These are phyloP conservation scores for Plasmopara muralis DNA, from an alignment of 352 stramenopile species.

Conservation along the genomic window DNA sequence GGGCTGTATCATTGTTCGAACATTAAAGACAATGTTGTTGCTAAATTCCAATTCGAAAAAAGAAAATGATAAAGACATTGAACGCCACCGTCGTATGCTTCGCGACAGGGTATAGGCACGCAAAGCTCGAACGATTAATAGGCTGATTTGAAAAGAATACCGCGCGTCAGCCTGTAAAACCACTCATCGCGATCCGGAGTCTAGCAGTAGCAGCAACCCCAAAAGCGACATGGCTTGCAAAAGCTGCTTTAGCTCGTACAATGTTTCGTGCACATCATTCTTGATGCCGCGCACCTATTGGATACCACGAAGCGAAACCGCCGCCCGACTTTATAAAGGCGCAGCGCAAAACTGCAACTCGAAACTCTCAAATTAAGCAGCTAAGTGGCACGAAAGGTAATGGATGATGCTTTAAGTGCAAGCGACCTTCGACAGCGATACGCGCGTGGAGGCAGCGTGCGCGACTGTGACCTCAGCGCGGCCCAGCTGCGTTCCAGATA, in stretches of 20 bases:
- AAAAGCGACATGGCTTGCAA: constrained; percentile 61
- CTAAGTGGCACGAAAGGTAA: constrained; percentile 3
- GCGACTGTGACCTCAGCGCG: constrained; percentile 69
- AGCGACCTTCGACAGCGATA: constrained; percentile 70
- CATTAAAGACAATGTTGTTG: constrained; percentile 23
- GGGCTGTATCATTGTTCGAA: constrained; percentile 11
- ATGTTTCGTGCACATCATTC: neutral
- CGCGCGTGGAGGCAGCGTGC: constrained; percentile 61
- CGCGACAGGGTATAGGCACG: neutral
- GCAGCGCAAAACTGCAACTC: constrained; percentile 8
- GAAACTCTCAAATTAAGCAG: constrained; percentile 5
- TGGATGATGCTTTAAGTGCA: constrained; percentile 61
- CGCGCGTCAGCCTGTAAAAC: constrained; percentile 21
- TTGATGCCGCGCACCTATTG: too few species aligned
- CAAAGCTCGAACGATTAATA: neutral
- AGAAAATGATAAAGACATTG: constrained; percentile 1
- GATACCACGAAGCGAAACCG: too few species aligned
- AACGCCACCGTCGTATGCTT: constrained; percentile 1
- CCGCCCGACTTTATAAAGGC: constrained; percentile 6
- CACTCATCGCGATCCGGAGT: constrained; percentile 81
- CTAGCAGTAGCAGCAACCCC: constrained; percentile 63
- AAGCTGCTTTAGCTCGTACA: neutral
- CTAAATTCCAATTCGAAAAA: neutral
- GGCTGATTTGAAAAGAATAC: neutral
- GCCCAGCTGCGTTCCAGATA: constrained; percentile 73